Conservation (phyloP, 305 asterid species). For the Caryopteris hybrid region DNA sequence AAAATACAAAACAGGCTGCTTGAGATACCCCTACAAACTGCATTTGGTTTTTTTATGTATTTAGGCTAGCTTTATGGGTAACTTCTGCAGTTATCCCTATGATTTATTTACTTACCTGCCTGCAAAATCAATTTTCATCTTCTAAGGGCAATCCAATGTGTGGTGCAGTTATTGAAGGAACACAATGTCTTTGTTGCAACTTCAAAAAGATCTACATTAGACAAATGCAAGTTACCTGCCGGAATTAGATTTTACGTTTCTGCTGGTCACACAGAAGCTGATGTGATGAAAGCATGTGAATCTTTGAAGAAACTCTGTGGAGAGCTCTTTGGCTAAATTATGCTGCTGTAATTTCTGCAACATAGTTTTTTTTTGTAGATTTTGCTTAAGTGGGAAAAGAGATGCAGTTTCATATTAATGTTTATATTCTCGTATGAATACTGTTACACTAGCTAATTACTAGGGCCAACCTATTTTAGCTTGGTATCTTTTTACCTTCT, state of each 20-base stretch:
- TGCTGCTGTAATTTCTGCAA: neutral
- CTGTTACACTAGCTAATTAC: neutral
- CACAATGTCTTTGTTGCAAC: slow-evolving; percentile 56
- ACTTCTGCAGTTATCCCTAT: neutral
- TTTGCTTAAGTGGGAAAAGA: neutral
- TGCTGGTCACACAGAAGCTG: slow-evolving; percentile 67
- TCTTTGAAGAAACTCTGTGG: slow-evolving; percentile 42
- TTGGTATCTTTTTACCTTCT: neutral
- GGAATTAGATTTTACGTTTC: slow-evolving; percentile 65
- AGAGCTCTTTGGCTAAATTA: slow-evolving; percentile 4
- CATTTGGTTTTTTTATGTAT: neutral
- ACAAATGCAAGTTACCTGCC: slow-evolving; percentile 72
- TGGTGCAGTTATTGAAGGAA: slow-evolving; percentile 66
- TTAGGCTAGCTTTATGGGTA: neutral
- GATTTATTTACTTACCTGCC: neutral
- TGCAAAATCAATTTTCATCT: neutral
- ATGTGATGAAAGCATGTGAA: slow-evolving; percentile 58
- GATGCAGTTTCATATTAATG: neutral
- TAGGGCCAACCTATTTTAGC: neutral
- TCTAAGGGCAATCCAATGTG: neutral
- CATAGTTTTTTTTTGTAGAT: neutral
- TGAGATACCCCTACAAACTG: neutral
- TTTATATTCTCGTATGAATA: neutral
- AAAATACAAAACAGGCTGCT: too few species aligned
- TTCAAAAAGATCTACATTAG: slow-evolving; percentile 68